phyloP scores from a whole-genome alignment of 2,329 filamentous ascomycete genomes.

The Claviceps maximensis region DNA sequence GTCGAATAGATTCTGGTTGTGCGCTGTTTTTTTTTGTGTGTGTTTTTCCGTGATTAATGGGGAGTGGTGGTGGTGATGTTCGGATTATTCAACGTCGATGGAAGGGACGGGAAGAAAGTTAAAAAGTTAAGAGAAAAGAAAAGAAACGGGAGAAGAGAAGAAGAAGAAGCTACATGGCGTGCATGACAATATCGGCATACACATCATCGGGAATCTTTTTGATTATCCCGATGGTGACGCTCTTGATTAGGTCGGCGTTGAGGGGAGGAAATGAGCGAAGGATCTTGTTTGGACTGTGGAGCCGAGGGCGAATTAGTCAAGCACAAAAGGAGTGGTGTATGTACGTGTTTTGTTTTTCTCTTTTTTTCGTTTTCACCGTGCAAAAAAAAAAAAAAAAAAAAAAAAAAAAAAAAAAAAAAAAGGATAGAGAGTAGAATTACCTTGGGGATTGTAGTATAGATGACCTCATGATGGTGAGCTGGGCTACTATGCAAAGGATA shows the following conservation, averaged over 20 bases:
- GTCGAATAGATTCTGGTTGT: not conserved
- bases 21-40: not conserved
- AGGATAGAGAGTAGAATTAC: conserved; percentile 30
- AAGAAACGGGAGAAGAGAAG: not conserved
- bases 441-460: conserved; percentile 72
- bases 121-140: not conserved
- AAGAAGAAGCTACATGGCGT: conserved; percentile 48
- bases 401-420: too few relatives aligned
- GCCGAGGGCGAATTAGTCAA: conserved; percentile 12
- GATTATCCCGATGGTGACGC: conserved; percentile 72
- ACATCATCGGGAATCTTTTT: conserved; percentile 82
- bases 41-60: not conserved
- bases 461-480: conserved; percentile 77
- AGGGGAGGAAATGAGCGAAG: conserved; percentile 77
- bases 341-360: not conserved
- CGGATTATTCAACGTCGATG: not conserved
- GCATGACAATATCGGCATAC: conserved; percentile 78
- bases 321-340: too few relatives aligned
- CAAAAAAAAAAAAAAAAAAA: too few relatives aligned
- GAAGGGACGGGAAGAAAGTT: not conserved
- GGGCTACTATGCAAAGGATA: conserved; percentile 90
- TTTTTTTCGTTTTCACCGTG: too few relatives aligned
- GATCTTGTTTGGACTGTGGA: conserved; percentile 70
- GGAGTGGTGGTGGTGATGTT: too few relatives aligned
- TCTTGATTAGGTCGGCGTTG: conserved; percentile 72